A percentile compares a stretch with the other conserved stretches of the same genome.
phyloP scores from a whole-genome alignment of 78 protist species.

The Diacronema lutheri region DNA sequence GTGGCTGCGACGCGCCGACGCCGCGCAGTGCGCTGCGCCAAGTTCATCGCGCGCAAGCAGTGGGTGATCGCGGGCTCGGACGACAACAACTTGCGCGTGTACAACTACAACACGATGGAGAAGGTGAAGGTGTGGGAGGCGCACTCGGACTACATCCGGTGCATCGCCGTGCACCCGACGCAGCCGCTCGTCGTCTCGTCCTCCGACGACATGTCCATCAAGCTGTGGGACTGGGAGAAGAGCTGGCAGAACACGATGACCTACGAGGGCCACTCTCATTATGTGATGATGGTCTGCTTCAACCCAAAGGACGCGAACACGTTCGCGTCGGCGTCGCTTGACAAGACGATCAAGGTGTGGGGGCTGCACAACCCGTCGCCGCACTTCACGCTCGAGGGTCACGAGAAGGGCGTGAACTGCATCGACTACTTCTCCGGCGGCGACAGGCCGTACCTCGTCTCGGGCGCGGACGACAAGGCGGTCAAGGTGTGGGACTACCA shows the following conservation, averaged over 20 bases:
- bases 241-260: slow-evolving; percentile 73
- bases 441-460: slow-evolving; percentile 94
- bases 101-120: slow-evolving; percentile 95
- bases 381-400: slow-evolving; percentile 97
- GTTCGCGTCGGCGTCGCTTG: slow-evolving; percentile 97
- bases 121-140: slow-evolving; percentile 91
- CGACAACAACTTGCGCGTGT: slow-evolving; percentile 85
- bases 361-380: slow-evolving; percentile 69
- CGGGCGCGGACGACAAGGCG: slow-evolving; percentile 94
- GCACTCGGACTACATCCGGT: slow-evolving; percentile 91
- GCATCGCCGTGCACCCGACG: slow-evolving; percentile 94
- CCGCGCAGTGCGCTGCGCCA: slow-evolving; percentile 82
- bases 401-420: slow-evolving; percentile 95
- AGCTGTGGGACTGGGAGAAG: slow-evolving; percentile 97
- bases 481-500: slow-evolving; percentile 96
- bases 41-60: slow-evolving; percentile 91
- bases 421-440: slow-evolving; percentile 81
- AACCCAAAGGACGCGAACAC: slow-evolving; percentile 94
- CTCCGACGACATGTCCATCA: slow-evolving; percentile 95
- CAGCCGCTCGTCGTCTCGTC: slow-evolving; percentile 85
- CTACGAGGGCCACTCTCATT: slow-evolving; percentile 97
- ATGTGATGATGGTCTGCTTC: slow-evolving; percentile 91
- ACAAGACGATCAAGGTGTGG: slow-evolving; percentile 95
- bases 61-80: slow-evolving; percentile 95
- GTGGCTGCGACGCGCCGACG: no score